Evolutionary conservation across 257 asterid species (phyloP).

Genomic region (Capsicum chinense): DNA sequence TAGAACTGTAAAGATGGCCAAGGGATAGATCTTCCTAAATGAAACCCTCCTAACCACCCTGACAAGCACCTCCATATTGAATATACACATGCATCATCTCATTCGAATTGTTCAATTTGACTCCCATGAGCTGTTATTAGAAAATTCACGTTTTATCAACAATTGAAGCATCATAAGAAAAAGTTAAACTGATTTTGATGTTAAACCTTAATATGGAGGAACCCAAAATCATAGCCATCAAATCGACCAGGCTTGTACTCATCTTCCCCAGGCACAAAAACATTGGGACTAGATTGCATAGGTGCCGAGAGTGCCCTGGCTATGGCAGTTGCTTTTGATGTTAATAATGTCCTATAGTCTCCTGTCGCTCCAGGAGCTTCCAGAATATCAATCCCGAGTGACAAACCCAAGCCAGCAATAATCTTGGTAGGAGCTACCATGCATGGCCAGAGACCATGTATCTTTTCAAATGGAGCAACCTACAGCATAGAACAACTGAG

Average conservation of each 20-base stretch:
- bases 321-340: constrained; percentile 89
- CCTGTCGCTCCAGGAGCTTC: constrained; percentile 99
- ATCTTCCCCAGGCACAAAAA: constrained; percentile 92
- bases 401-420: constrained; percentile 95
- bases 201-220: constrained; percentile 91
- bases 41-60: neutral
- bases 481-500: constrained; percentile 36
- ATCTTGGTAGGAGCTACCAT: constrained; percentile 99
- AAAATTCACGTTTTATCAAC: neutral
- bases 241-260: constrained; percentile 78
- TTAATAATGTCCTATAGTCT: constrained; percentile 87
- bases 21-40: neutral
- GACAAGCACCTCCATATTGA: constrained; percentile 5
- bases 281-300: constrained; percentile 60
- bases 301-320: constrained; percentile 89
- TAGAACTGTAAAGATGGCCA: neutral
- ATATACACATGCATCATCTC: neutral
- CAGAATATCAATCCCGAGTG: constrained; percentile 92
- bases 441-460: constrained; percentile 84
- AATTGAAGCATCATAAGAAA: constrained; percentile 19
- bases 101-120: neutral
- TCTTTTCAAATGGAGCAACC: constrained; percentile 82
- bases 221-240: constrained; percentile 92
- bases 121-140: neutral
- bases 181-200: neutral